phyloP scores from a whole-genome alignment of 805 yeast genomes.

The Starmerella floricola region DNA sequence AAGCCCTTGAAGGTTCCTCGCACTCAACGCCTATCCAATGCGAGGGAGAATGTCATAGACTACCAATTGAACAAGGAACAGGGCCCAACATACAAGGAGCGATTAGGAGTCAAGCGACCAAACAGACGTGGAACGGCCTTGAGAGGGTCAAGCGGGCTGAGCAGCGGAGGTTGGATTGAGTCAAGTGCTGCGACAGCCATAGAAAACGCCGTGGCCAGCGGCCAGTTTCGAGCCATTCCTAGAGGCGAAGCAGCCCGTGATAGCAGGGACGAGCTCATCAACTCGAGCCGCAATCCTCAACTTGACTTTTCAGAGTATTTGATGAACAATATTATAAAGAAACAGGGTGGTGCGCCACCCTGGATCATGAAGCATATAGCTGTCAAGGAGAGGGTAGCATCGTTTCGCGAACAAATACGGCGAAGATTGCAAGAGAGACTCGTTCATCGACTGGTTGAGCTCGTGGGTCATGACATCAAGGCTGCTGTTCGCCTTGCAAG shows the following conservation, averaged over 20 bases:
- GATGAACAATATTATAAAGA: conserved; percentile 56
- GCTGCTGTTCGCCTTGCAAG: conserved; percentile 2
- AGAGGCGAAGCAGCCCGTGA: conserved; percentile 50
- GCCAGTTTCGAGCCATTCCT: conserved; percentile 50
- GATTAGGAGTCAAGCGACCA: conserved; percentile 9
- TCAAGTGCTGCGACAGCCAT: conserved; percentile 66
- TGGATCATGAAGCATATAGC: conserved; percentile 75
- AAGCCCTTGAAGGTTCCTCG: conserved; percentile 30
- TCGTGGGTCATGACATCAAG: conserved; percentile 1
- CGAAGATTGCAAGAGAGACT: conserved; percentile 24
- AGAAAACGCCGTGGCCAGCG: conserved; percentile 59
- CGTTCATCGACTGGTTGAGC: conserved; percentile 20
- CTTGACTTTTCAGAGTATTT: conserved; percentile 63
- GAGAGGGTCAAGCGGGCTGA: conserved; percentile 12
- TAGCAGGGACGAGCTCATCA: conserved; percentile 26
- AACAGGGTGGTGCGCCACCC: conserved; percentile 74
- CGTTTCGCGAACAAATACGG: conserved; percentile 35
- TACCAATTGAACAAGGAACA: conserved; percentile 39
- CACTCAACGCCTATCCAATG: conserved; percentile 40
- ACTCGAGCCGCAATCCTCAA: conserved; percentile 34
- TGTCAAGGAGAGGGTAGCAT: conserved; percentile 37
- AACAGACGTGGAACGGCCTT: conserved; percentile 1
- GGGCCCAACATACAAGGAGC: conserved; percentile 19
- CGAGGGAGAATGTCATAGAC: conserved; percentile 55
- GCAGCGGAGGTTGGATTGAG: conserved; percentile 32